phyloP scores from a whole-genome alignment of 2,329 filamentous ascomycete species.

The Metarhizium humberi region DNA sequence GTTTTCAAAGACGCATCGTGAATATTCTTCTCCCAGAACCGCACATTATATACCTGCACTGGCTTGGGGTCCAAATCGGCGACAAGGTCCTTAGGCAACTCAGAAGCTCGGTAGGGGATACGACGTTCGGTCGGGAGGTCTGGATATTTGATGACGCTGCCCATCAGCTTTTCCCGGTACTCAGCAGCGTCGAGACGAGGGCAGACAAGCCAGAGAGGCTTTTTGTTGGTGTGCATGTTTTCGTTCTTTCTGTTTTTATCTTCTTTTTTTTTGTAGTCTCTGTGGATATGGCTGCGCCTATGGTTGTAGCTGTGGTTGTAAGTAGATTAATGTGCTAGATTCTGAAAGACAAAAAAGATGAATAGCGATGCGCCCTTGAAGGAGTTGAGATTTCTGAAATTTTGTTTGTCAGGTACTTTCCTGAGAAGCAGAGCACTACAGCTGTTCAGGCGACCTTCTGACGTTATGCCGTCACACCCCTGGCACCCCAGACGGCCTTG shows the following conservation, averaged over 20 bases:
- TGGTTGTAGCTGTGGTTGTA: neutral
- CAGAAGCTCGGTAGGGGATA: slow-evolving; percentile 14
- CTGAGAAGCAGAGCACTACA: too few species aligned
- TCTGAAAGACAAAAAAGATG: neutral
- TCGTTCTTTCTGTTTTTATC: neutral
- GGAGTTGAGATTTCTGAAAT: neutral
- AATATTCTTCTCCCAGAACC: slow-evolving; percentile 18
- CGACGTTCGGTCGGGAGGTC: slow-evolving; percentile 16
- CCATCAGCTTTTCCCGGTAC: slow-evolving; percentile 20
- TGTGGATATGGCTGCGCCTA: neutral
- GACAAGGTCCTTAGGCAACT: slow-evolving; percentile 15
- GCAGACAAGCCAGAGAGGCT: slow-evolving; percentile 19
- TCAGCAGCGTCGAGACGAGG: slow-evolving; percentile 17
- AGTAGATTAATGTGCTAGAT: neutral
- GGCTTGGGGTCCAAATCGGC: slow-evolving; percentile 17
- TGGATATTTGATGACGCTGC: slow-evolving; percentile 20
- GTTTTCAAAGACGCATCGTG: slow-evolving; percentile 15
- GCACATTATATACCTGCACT: slow-evolving; percentile 17
- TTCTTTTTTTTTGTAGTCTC: neutral
- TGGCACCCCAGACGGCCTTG: neutral
- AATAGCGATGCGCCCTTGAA: neutral
- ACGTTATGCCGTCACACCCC: neutral
- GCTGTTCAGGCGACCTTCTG: neutral
- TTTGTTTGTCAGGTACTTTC: too few species aligned
- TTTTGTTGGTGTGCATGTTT: slow-evolving; percentile 8